These are phyloP conservation scores for Colletotrichum endophyticum DNA, from an alignment of 2,329 filamentous ascomycete species.

Conservation along the genomic window DNA sequence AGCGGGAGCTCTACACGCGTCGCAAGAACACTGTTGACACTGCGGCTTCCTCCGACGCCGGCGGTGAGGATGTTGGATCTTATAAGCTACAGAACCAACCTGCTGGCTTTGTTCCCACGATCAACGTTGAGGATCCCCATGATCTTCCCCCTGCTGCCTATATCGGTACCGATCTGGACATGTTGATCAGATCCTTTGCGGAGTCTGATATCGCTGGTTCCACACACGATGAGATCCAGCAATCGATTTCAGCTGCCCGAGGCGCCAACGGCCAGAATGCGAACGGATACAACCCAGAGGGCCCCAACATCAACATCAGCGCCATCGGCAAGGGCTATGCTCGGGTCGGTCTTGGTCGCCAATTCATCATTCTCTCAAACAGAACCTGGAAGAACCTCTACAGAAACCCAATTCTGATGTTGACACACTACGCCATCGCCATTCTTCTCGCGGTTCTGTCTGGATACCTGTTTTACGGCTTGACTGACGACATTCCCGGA, in stretches of 20 bases:
- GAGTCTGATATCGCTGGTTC: slow-evolving; percentile 77
- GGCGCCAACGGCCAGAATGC: slow-evolving; percentile 70
- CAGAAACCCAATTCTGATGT: slow-evolving; percentile 96
- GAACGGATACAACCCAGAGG: slow-evolving; percentile 52
- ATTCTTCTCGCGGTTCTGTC: slow-evolving; percentile 94
- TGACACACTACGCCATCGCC: slow-evolving; percentile 97
- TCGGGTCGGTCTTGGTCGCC: slow-evolving; percentile 77
- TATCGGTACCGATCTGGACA: slow-evolving; percentile 78
- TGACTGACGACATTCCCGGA: slow-evolving; percentile 94
- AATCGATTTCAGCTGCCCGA: slow-evolving; percentile 68
- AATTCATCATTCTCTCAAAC: slow-evolving; percentile 88
- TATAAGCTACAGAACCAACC: slow-evolving; percentile 57
- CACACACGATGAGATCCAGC: slow-evolving; percentile 79
- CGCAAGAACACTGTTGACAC: slow-evolving; percentile 71
- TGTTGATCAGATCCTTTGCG: slow-evolving; percentile 77
- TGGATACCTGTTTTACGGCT: slow-evolving; percentile 93
- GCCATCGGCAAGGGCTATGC: slow-evolving; percentile 80
- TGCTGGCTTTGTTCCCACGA: slow-evolving; percentile 50
- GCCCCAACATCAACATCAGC: slow-evolving; percentile 55
- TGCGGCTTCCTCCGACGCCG: slow-evolving; percentile 64
- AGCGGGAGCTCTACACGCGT: slow-evolving; percentile 87
- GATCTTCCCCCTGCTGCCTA: slow-evolving; percentile 64
- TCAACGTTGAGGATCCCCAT: slow-evolving; percentile 73
- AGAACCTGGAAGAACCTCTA: slow-evolving; percentile 98
- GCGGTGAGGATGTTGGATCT: slow-evolving; percentile 52